Percentiles rank a stretch among this genome's conserved stretches.
Evolutionary conservation across 768 basidiomycete genomes (phyloP).

Genomic region (Lactifluus pinguis): DNA sequence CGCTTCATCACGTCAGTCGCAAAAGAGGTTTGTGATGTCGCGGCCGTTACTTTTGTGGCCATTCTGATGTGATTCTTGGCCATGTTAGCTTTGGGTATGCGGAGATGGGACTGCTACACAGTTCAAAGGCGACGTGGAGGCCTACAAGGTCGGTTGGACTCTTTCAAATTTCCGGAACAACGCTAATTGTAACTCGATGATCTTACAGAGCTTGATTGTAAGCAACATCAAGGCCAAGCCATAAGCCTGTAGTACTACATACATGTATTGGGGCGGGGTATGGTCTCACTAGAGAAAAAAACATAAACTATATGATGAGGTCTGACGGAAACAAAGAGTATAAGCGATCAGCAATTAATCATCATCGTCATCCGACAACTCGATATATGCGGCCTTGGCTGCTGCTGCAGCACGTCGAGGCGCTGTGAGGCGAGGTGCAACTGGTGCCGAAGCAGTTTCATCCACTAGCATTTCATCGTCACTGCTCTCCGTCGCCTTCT

Average conservation of each 20-base stretch:
- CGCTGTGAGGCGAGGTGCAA: conserved; percentile 32
- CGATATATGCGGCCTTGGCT: conserved; percentile 29
- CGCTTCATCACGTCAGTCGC: conserved; percentile 88
- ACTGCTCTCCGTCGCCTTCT: conserved; percentile 30
- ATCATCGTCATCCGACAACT: conserved; percentile 42
- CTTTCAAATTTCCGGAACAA: background rate
- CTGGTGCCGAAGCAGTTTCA: conserved; percentile 31
- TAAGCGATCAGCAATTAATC: conserved; percentile 24
- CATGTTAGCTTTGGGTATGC: conserved; percentile 80
- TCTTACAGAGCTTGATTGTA: conserved; percentile 18
- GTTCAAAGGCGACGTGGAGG: conserved; percentile 84
- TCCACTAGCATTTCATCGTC: conserved; percentile 37
- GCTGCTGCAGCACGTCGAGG: conserved; percentile 42
- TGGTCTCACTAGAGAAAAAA: background rate
- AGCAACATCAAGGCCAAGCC: conserved; percentile 17
- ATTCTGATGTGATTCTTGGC: conserved; percentile 7
- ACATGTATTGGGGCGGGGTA: conserved; percentile 39
- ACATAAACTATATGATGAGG: background rate
- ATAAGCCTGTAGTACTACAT: too few species aligned
- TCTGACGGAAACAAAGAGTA: conserved; percentile 42
- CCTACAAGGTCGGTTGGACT: conserved; percentile 62
- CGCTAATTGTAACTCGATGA: background rate
- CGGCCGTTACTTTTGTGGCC: background rate
- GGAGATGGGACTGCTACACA: conserved; percentile 71
- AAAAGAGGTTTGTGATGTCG: conserved; percentile 48